Percentiles rank a stretch among this genome's conserved stretches.
Conservation (phyloP, 2,329 filamentous ascomycete genomes). For the Periconia macrospinosa region DNA sequence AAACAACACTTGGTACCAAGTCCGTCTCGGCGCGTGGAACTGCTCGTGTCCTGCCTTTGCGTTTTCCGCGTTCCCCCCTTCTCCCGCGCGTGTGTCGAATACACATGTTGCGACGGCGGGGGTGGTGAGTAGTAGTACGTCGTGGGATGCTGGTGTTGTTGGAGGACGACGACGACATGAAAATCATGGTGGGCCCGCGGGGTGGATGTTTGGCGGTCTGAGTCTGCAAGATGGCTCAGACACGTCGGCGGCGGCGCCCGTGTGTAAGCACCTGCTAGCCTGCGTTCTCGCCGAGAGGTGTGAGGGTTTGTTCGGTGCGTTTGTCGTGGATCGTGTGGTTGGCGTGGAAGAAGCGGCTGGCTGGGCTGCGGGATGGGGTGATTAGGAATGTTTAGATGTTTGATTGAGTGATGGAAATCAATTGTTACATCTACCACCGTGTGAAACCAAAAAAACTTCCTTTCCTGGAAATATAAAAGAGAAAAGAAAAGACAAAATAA, state of each 20-base stretch:
- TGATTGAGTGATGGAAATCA: no score
- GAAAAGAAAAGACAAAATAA: no score
- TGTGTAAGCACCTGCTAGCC: conserved; percentile 90
- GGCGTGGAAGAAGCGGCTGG: conserved; percentile 72
- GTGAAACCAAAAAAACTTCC: no score
- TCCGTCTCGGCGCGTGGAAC: conserved; percentile 77
- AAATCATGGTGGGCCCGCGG: no score
- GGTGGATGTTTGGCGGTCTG: conserved; percentile 56
- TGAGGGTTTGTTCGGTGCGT: conserved; percentile 56
- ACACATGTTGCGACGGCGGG: background rate
- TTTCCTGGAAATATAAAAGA: no score
- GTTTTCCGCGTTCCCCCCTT: conserved; percentile 63
- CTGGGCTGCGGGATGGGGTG: conserved; percentile 54
- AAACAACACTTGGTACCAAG: conserved; percentile 60
- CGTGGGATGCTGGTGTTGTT: background rate
- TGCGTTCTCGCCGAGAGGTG: conserved; percentile 75
- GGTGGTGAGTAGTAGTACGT: no score
- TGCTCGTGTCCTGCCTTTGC: conserved; percentile 88
- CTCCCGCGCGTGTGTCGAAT: background rate
- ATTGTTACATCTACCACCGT: no score
- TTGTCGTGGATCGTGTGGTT: conserved; percentile 59
- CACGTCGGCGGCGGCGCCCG: conserved; percentile 46
- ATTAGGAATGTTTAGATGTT: conserved; percentile 20
- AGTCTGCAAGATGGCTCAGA: conserved; percentile 38
- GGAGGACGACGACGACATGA: conserved; percentile 4